phyloP scores from a whole-genome alignment of 2,329 filamentous ascomycete species.

The Hirsutella rhossiliensis region DNA sequence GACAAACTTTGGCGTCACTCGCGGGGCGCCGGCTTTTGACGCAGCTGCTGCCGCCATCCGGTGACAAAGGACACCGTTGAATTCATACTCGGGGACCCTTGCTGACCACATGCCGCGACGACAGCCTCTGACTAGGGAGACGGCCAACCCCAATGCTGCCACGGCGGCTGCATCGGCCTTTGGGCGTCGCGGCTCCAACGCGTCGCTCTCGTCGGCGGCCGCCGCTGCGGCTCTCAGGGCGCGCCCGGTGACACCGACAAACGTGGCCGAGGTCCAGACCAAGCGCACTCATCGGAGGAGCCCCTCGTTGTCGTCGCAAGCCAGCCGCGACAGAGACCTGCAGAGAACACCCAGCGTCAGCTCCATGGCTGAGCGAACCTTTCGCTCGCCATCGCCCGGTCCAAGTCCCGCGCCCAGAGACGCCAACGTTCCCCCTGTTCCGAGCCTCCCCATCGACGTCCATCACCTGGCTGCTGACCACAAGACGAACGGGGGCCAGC shows the following conservation, averaged over 20 bases:
- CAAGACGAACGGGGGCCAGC: constrained; percentile 7
- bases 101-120: constrained; percentile 5
- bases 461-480: constrained; percentile 13
- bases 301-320: constrained; percentile 58
- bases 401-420: constrained; percentile 27
- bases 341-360: constrained; percentile 50
- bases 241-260: constrained; percentile 64
- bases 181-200: constrained; percentile 52
- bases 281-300: constrained; percentile 70
- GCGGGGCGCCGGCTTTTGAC: no score
- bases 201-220: constrained; percentile 68
- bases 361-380: constrained; percentile 84
- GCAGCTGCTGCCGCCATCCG: no score
- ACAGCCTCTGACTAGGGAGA: constrained; percentile 51
- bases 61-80: no score
- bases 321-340: constrained; percentile 30
- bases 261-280: constrained; percentile 73
- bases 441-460: constrained; percentile 53
- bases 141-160: constrained; percentile 61
- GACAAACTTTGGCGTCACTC: no score
- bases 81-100: not conserved
- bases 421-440: constrained; percentile 58
- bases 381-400: constrained; percentile 60
- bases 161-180: constrained; percentile 76
- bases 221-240: constrained; percentile 76